These are phyloP conservation scores for Colletotrichum orchidophilum DNA, from an alignment of 2,329 filamentous ascomycete genomes.

Conservation along the genomic window DNA sequence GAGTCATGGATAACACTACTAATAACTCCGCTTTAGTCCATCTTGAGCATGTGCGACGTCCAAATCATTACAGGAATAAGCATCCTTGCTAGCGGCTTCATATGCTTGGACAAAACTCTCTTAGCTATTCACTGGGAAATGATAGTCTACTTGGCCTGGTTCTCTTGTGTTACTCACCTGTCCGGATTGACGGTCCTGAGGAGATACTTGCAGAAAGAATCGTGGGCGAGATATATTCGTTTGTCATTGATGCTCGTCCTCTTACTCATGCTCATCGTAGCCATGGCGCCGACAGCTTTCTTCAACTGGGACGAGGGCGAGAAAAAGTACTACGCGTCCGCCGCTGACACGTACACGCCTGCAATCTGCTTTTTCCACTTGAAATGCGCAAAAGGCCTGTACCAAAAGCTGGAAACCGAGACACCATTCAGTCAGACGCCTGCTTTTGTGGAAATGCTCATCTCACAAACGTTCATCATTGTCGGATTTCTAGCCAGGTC, in stretches of 20 bases:
- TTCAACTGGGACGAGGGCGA: not conserved
- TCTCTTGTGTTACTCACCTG: conserved; percentile 43
- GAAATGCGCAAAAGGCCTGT: too few relatives aligned
- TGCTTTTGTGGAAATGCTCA: not conserved
- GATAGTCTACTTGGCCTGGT: conserved; percentile 43
- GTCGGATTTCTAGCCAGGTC: not conserved
- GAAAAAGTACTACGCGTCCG: too few relatives aligned
- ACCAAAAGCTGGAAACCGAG: too few relatives aligned
- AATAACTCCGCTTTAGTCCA: not conserved
- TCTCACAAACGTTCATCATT: not conserved
- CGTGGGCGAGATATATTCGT: not conserved
- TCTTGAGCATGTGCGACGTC: conserved; percentile 32
- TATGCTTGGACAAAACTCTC: not conserved
- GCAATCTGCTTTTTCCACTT: not conserved
- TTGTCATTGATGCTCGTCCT: not conserved
- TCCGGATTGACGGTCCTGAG: not conserved
- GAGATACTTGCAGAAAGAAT: not conserved
- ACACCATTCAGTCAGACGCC: not conserved
- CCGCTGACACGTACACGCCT: not conserved
- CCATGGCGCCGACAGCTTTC: not conserved
- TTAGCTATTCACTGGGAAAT: conserved; percentile 42
- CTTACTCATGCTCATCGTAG: not conserved
- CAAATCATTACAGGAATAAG: conserved; percentile 44
- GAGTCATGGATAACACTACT: not conserved
- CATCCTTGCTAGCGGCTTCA: conserved; percentile 38